Base-by-base conservation (phyloP, 176 grass and related monocot genomes). In the Elaeis guineensis region DNA sequence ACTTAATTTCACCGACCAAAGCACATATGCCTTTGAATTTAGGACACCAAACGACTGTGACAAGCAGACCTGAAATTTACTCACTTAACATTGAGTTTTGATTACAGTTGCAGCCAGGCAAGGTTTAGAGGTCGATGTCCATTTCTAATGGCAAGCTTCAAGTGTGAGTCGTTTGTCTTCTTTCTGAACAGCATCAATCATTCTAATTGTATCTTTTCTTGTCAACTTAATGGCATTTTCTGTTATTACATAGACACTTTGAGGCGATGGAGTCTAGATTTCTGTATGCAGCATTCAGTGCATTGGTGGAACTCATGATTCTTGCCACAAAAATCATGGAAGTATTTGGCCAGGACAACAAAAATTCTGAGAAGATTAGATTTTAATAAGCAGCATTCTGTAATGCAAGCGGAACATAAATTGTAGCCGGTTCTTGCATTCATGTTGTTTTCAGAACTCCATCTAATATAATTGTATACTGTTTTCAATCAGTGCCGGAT, bases 41-140 rank as follows among this genome's bases (percentile, higher is more conserved):
- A 44, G 35, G 9, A 44, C 11, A 44, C 35, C 8, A 44, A 44
- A 44, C 14, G 8, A 44, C 9, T 0, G 11, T 14, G 35, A 44
- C 11, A 44, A 2, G 11, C 3, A 44, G 6, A 44, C 2, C 35
- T 44, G 6, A 44, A 44, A 2, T 44, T 14, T 44, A 14, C 1
- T 12, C 8, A 14, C 14, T 44, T 12, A 44, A 44, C 9, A 12
- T 44, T 12, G 35, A 44, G 0, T 80, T 84, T 57, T 6, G 17
- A 57, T 69, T 74, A 62, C 75, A 96, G 86, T 77, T 96, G 74
- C 91, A 96, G 51, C 86, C 83, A 3, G 86, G 85, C 26, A 96
- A 96, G 75, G 83, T 96, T 24, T 82, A 62, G 63, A 78, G 92
- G 65, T 79, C 80, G 70, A 96, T 85, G 78, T 62, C 55, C 52